Conservation (phyloP, 176 grass and related monocot genomes). For the Rhynchospora breviuscula region DNA sequence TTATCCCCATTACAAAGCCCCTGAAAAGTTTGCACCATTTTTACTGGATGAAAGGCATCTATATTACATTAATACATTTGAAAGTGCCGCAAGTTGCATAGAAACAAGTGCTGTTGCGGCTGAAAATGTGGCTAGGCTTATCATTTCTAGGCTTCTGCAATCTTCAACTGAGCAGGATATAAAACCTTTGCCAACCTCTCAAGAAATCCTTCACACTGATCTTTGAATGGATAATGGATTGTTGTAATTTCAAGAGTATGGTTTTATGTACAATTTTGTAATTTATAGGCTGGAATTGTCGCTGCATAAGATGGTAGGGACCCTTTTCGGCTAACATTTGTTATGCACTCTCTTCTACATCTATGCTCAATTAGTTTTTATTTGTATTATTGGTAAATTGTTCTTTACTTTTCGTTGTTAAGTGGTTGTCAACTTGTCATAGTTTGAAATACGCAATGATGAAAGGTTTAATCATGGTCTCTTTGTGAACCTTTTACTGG, state of each 20-base stretch:
- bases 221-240: conserved; percentile 1
- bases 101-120: conserved; percentile 75
- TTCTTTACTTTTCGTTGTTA: no score
- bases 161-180: not conserved
- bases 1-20: conserved; percentile 81
- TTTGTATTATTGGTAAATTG: no score
- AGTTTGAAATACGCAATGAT: no score
- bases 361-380: no score
- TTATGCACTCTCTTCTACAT: not conserved
- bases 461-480: not conserved
- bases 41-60: conserved; percentile 70
- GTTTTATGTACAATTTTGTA: conserved; percentile 12
- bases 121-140: conserved; percentile 77
- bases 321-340: not conserved
- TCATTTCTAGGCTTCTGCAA: conserved; percentile 56
- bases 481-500: not conserved
- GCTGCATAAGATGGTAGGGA: not conserved
- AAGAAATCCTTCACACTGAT: conserved; percentile 20
- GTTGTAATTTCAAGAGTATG: not conserved
- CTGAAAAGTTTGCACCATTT: conserved; percentile 70
- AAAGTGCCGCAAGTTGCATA: conserved; percentile 77
- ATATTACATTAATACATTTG: conserved; percentile 94
- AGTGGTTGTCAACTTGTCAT: no score
- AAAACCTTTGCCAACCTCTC: not conserved
- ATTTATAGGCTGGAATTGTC: not conserved